phyloP scores from a whole-genome alignment of 192 early-diverging fungal genomes.

The Coemansia sp. region DNA sequence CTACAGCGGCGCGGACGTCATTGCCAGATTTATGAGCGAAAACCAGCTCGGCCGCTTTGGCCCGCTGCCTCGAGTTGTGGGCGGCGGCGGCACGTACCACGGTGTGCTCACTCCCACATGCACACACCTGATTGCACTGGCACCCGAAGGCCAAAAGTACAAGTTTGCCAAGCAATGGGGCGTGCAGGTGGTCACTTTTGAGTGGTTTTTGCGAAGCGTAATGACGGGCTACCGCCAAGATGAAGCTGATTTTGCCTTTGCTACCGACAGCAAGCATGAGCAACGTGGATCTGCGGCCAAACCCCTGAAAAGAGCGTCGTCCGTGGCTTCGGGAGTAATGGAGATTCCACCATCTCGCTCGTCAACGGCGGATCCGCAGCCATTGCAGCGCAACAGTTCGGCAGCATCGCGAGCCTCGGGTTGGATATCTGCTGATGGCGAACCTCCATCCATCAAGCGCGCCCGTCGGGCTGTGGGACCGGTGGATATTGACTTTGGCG shows the following conservation, averaged over 20 bases:
- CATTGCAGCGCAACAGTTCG: not conserved
- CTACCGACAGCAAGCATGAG: not conserved
- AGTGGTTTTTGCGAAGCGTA: constrained; percentile 37
- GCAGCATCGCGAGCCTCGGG: not conserved
- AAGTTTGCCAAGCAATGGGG: constrained; percentile 39
- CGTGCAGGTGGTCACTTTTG: constrained; percentile 24
- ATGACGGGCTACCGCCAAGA: constrained; percentile 23
- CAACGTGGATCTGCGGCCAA: not conserved
- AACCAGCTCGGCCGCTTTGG: not conserved
- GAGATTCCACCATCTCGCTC: not conserved
- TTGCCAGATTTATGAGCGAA: not conserved
- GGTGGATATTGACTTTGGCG: not conserved
- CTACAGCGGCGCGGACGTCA: not conserved
- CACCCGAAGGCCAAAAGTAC: constrained; percentile 36
- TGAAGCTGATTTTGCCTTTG: constrained; percentile 14
- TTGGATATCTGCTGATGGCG: not conserved
- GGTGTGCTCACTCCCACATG: constrained; percentile 28
- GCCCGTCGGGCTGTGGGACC: not conserved
- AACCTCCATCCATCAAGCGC: not conserved
- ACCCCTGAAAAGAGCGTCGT: not conserved
- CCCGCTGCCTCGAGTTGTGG: constrained; percentile 2
- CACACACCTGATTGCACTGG: constrained; percentile 41
- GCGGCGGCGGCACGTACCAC: constrained; percentile 41
- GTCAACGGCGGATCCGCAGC: not conserved
- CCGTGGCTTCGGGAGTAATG: not conserved